Base-by-base conservation (phyloP, 257 asterid genomes). In the Ocimum tenuiflorum region DNA sequence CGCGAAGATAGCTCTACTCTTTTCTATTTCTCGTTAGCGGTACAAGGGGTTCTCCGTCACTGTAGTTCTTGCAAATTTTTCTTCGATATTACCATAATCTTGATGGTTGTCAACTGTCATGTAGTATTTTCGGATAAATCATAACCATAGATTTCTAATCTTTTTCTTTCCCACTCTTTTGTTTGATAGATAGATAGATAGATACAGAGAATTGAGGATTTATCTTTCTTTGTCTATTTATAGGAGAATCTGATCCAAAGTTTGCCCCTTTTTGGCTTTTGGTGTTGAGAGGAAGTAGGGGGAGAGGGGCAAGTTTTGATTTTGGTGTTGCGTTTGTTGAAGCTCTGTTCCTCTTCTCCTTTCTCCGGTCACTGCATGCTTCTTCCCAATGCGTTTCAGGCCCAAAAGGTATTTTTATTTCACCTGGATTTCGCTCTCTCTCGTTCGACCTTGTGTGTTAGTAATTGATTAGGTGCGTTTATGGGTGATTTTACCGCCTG, bases 321-420 rank as follows among this genome's bases (percentile, higher is more conserved):
- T 78, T 79, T 87, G 84, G 67, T 77, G 79, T 68, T 69, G 82
- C 61, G 69, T 69, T 73, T 81, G 10, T 71, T 45, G 83, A 83
- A 81, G 83, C 81, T 80, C 79, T 75, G 59, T 69, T 74, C 13
- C 23, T 48, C 79, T 39, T 64, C 75, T 36, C 24, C 69, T 14
- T 67, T 7, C 39, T 73, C 69, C 68, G 81, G 27, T 81, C 65
- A 45, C 63, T 75, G 78, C 77, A 72, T 78, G 78, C 87, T 60
- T 53, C 69, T 72, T 67, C 67, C 84, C 92, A 68, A 92, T 92
- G 98, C 97, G 95, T 85, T 92, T 92, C 89, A 92, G 97, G 95
- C 89, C 94, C 81, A 89, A 73, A 83, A 87, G 98, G 98, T 92
- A 13, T 3, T 10, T 0, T 22, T 6, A 41, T n/a, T 11, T 38